Evolutionary conservation across 1,284 basidiomycete species (phyloP), one percentile per base, ranked within the genome.

Genomic region (Cryptococcus floricola): DNA sequence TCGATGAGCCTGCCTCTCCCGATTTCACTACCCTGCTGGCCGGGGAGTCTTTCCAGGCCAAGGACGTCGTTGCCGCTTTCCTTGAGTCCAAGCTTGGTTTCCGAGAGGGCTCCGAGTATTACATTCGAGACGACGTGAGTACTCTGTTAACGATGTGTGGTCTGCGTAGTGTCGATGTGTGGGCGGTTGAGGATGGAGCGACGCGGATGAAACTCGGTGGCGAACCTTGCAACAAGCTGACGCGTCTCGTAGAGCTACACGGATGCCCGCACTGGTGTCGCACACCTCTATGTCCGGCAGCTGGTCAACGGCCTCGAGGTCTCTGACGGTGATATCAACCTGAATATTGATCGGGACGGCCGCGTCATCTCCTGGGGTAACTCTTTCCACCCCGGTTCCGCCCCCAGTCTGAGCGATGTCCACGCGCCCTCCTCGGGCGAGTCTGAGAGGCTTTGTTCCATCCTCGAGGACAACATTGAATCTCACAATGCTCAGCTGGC

Each of bases 241-340:
- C 39, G 19, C 39, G 25, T 48, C 47, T 28, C n/a, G 38, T 87
- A 94, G 80, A 91, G 89, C 34, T 94, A 94, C 76, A 91, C 88
- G 48, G 91, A 95, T 77, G 77, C 79, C 58, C 82, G 81, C 56
- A 91, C 89, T 2, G 87, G 87, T n/a, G 81, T 93, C 47, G 87
- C 88, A 19, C 89, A 94, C 74, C 80, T 91, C 63, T 93, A 90
- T 67, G 84, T 87, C 60, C 83, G 86, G 61, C 91, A 97, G 77
- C 64, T 88, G 52, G 74, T 93, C 66, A 84, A 88, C 61, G 89
- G 90, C 42, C 79, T 93, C 53, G 89, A 93, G 71, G 89, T 97
- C 13, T 81, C 84, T 16, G 89, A 96, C 69, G 91, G 87, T 45
- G 87, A 93, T 76, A 83, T 93, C 77, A 94, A 95, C 74, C 78